A percentile compares a stretch with the other conserved stretches of the same genome.
Evolutionary conservation across 2,329 filamentous ascomycete species (phyloP).

Genomic region (Stemphylium lycopersici): DNA sequence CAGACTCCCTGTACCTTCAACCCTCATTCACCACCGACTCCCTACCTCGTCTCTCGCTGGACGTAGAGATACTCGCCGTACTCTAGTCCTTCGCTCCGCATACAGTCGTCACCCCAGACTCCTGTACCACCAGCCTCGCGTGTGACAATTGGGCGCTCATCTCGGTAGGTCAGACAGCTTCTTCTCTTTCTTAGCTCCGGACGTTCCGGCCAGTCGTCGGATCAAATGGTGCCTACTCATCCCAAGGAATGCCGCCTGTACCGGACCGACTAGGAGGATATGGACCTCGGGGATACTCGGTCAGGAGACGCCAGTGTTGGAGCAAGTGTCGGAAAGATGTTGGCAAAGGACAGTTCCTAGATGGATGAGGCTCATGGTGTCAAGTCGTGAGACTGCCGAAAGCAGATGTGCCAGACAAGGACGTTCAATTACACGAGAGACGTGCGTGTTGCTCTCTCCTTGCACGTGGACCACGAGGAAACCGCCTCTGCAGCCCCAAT

Average conservation of each 20-base stretch:
- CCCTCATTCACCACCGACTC: slow-evolving; percentile 27
- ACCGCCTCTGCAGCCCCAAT: slow-evolving; percentile 14
- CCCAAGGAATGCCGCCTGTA: neutral
- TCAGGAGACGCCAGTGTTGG: neutral
- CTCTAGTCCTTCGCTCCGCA: slow-evolving; percentile 50
- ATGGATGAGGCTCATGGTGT: slow-evolving; percentile 1
- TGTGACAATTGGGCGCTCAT: slow-evolving; percentile 20
- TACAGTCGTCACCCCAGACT: slow-evolving; percentile 39
- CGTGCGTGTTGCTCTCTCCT: slow-evolving; percentile 14
- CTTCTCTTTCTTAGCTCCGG: slow-evolving; percentile 16
- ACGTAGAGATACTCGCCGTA: slow-evolving; percentile 40
- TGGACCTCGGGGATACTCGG: neutral
- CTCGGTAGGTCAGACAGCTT: slow-evolving; percentile 34
- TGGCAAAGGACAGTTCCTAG: neutral
- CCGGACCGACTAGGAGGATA: neutral
- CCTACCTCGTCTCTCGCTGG: slow-evolving; percentile 35
- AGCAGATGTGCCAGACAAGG: slow-evolving; percentile 12
- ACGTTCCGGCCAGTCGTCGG: neutral
- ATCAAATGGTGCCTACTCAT: neutral
- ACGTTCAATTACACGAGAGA: slow-evolving; percentile 12
- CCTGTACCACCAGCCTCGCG: slow-evolving; percentile 37
- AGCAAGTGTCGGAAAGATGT: neutral
- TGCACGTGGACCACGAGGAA: slow-evolving; percentile 16
- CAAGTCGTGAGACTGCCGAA: neutral
- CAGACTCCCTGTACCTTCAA: slow-evolving; percentile 38